Conservation (phyloP, 345 rosid species). For the Sisymbrium altissimum region DNA sequence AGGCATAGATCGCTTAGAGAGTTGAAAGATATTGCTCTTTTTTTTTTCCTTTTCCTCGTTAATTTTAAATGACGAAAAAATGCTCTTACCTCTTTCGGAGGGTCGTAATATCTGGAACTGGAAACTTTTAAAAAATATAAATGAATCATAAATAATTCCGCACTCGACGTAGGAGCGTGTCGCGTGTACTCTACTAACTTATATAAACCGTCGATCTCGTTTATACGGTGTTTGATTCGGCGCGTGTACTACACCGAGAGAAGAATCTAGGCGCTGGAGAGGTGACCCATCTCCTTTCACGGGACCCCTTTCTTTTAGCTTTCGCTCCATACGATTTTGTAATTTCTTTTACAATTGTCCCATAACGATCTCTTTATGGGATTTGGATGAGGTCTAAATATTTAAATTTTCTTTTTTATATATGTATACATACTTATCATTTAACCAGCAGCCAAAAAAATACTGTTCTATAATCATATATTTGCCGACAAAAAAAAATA, state of each 20-base stretch:
- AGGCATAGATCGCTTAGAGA: constrained; percentile 30
- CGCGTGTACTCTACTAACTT: background rate
- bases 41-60: background rate
- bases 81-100: constrained; percentile 20
- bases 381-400: constrained; percentile 10
- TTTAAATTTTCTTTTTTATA: background rate
- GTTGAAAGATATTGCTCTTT: constrained; percentile 10
- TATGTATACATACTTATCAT: background rate
- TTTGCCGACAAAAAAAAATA: too few species aligned
- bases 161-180: background rate
- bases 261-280: background rate
- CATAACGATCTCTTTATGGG: constrained; percentile 17
- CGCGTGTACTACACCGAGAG: background rate
- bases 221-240: background rate
- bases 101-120: constrained; percentile 19
- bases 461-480: background rate
- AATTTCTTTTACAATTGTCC: constrained; percentile 6
- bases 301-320: background rate
- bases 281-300: constrained; percentile 20
- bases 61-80: background rate
- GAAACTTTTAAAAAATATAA: background rate
- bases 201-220: background rate
- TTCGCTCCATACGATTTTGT: constrained; percentile 20
- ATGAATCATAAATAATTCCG: background rate
- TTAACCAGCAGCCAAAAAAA: background rate